phyloP scores from a whole-genome alignment of 2,329 filamentous ascomycete genomes.

The Cyclaneusma minus region DNA sequence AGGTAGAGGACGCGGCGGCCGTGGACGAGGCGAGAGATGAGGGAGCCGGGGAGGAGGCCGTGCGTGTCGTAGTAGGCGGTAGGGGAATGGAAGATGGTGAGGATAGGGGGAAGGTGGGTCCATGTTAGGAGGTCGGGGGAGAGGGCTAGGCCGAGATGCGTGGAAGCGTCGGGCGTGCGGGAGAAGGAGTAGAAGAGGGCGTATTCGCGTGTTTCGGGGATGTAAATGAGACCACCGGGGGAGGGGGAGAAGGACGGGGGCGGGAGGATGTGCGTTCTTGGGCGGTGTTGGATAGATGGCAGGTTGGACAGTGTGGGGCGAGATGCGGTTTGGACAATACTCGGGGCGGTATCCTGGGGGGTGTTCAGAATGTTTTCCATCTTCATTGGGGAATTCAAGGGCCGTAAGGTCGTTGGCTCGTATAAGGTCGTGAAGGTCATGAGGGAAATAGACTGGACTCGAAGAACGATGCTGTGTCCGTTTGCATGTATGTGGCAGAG shows the following conservation, averaged over 20 bases:
- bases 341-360: too few relatives aligned
- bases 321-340: too few relatives aligned
- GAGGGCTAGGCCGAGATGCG: neutral
- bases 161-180: neutral
- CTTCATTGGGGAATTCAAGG: too few relatives aligned
- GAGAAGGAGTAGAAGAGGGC: slow-evolving; percentile 1
- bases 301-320: too few relatives aligned
- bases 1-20: slow-evolving; percentile 8
- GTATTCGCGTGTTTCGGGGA: slow-evolving; percentile 1
- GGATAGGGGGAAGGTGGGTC: neutral
- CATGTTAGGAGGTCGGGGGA: slow-evolving; percentile 1
- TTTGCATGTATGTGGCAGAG: too few relatives aligned
- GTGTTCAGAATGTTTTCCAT: too few relatives aligned
- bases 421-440: too few relatives aligned
- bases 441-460: too few relatives aligned
- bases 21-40: slow-evolving; percentile 7
- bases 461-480: too few relatives aligned
- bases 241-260: slow-evolving; percentile 1
- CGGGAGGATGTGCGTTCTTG: too few relatives aligned
- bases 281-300: too few relatives aligned
- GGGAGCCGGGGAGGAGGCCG: slow-evolving; percentile 11
- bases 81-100: slow-evolving; percentile 3
- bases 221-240: slow-evolving; percentile 1
- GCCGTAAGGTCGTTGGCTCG: too few relatives aligned
- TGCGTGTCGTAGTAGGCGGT: slow-evolving; percentile 8